phyloP scores from a whole-genome alignment of 192 early-diverging fungal species.

The Backusella mclennaniae region DNA sequence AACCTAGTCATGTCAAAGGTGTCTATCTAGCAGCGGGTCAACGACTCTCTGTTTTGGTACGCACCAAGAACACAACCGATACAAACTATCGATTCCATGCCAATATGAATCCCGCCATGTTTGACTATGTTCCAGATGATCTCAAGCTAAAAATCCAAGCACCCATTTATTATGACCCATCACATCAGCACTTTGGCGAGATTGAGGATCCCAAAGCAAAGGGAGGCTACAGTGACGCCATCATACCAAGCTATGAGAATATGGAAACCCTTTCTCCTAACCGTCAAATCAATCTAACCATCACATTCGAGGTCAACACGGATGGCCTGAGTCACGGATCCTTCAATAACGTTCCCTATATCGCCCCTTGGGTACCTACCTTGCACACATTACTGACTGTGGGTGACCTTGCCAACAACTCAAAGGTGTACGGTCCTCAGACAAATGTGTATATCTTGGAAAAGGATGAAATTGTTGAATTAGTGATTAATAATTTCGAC shows the following conservation, averaged over 20 bases:
- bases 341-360: slow-evolving; percentile 75
- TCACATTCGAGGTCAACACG: slow-evolving; percentile 60
- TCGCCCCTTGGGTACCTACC: slow-evolving; percentile 62
- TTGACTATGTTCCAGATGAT: slow-evolving; percentile 59
- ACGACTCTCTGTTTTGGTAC: slow-evolving; percentile 79
- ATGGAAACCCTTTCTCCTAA: slow-evolving; percentile 44
- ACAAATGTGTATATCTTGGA: slow-evolving; percentile 57
- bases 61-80: slow-evolving; percentile 56
- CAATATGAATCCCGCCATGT: slow-evolving; percentile 76
- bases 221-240: slow-evolving; percentile 40
- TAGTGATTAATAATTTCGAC: slow-evolving; percentile 78
- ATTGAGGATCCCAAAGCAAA: neutral
- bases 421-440: slow-evolving; percentile 64
- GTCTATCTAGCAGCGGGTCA: slow-evolving; percentile 70
- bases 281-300: slow-evolving; percentile 50
- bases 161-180: slow-evolving; percentile 48
- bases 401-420: slow-evolving; percentile 47
- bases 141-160: slow-evolving; percentile 62
- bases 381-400: slow-evolving; percentile 64
- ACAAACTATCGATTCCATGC: slow-evolving; percentile 74
- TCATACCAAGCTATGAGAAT: slow-evolving; percentile 48
- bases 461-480: slow-evolving; percentile 61
- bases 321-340: slow-evolving; percentile 79
- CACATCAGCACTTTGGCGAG: slow-evolving; percentile 27
- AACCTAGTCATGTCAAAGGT: slow-evolving; percentile 51